These are phyloP conservation scores for Nemania sp. DNA, from an alignment of 2,329 filamentous ascomycete genomes.

Conservation along the genomic window DNA sequence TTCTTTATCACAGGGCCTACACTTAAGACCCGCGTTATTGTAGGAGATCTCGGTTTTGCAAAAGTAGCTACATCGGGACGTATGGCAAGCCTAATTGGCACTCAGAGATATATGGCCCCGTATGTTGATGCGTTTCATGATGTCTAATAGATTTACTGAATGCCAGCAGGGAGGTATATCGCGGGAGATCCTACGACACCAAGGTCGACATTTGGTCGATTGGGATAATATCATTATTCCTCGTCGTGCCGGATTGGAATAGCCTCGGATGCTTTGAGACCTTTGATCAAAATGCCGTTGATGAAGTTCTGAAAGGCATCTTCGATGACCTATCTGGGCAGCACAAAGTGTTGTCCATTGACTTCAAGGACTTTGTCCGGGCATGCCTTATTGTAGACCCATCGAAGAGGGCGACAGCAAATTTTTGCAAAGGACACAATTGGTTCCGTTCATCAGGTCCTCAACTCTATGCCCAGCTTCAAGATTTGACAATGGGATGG, in stretches of 20 bases:
- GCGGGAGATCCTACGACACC: constrained; percentile 39
- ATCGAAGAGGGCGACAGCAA: constrained; percentile 41
- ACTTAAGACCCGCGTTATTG: constrained; percentile 50
- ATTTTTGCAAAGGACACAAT: constrained; percentile 40
- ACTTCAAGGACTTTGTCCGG: constrained; percentile 42
- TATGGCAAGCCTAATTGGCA: constrained; percentile 53
- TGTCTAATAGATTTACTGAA: background rate
- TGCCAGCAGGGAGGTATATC: constrained; percentile 46
- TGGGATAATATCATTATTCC: constrained; percentile 50
- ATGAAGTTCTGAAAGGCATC: constrained; percentile 19
- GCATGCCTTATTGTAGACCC: constrained; percentile 43
- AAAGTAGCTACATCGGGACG: constrained; percentile 48
- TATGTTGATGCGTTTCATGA: constrained; percentile 40
- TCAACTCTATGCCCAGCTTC: background rate
- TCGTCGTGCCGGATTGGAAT: constrained; percentile 26
- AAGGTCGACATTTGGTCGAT: constrained; percentile 59
- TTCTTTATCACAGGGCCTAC: constrained; percentile 53
- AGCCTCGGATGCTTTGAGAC: constrained; percentile 30
- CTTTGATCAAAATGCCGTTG: constrained; percentile 30
- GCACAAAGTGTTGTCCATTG: constrained; percentile 21
- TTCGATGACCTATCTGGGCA: constrained; percentile 9
- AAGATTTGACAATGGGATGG: constrained; percentile 26
- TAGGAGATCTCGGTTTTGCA: constrained; percentile 59
- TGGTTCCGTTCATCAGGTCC: constrained; percentile 41
- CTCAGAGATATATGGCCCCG: constrained; percentile 55